phyloP scores from a whole-genome alignment of 371 early-diverging fungal genomes.

The Circinella minor region DNA sequence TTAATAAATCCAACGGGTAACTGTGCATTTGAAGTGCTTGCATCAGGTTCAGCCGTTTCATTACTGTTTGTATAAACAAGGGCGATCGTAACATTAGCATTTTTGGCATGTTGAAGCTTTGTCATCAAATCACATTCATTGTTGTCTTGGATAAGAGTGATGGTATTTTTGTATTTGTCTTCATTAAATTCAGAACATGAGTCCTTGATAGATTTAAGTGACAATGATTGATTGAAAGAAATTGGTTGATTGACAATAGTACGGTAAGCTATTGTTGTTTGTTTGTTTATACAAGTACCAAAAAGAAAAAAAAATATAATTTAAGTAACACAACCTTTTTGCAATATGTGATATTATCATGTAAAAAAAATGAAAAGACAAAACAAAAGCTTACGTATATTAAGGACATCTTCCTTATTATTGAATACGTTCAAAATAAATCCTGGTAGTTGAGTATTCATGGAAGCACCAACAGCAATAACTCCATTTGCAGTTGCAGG shows the following conservation, averaged over 20 bases:
- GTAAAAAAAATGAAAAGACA: neutral
- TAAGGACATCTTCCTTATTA: neutral
- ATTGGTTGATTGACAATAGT: neutral
- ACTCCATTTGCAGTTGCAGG: conserved; percentile 65
- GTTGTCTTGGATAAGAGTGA: neutral
- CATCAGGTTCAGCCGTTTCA: neutral
- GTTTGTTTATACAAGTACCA: no score
- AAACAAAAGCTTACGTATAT: neutral
- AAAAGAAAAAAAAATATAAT: no score
- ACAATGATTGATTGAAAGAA: neutral
- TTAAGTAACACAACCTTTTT: no score
- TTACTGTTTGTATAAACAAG: conserved; percentile 1
- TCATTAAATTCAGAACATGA: neutral
- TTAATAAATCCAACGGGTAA: neutral
- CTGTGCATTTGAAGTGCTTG: neutral
- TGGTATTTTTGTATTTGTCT: neutral
- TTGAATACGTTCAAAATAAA: neutral
- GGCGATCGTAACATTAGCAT: neutral
- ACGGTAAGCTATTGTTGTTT: neutral
- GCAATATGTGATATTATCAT: neutral
- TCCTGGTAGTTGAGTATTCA: conserved; percentile 32
- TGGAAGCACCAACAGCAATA: conserved; percentile 70
- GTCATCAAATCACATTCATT: neutral
- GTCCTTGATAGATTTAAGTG: neutral
- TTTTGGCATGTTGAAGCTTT: neutral